Conservation (phyloP, 805 yeast species). For the Candida nitratophila region DNA sequence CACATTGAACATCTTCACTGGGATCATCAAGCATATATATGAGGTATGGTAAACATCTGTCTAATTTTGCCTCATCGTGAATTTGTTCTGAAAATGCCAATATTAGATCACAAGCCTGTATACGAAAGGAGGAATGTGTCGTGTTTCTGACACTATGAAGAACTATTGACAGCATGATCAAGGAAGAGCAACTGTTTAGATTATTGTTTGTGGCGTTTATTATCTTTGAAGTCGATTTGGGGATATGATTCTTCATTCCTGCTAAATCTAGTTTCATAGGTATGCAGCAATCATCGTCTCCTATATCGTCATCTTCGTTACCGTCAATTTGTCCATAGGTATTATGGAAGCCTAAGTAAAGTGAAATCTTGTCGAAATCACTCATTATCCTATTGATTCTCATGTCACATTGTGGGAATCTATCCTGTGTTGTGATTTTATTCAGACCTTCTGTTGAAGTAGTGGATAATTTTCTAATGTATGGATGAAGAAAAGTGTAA, state of each 20-base stretch:
- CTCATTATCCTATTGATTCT: constrained; percentile 53
- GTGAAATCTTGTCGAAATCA: constrained; percentile 47
- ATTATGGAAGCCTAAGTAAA: constrained; percentile 30
- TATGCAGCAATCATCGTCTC: constrained; percentile 15
- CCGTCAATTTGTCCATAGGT: no score
- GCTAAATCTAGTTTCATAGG: constrained; percentile 43
- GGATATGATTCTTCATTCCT: constrained; percentile 42
- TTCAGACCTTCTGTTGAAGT: not conserved
- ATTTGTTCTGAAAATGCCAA: constrained; percentile 69
- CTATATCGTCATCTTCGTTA: no score
- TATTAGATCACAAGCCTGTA: constrained; percentile 70
- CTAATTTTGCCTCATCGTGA: constrained; percentile 78
- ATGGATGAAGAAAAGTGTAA: constrained; percentile 63
- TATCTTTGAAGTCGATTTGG: constrained; percentile 29
- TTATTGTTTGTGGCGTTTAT: constrained; percentile 11
- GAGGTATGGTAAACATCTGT: constrained; percentile 77
- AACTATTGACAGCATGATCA: constrained; percentile 51
- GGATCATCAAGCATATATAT: constrained; percentile 66
- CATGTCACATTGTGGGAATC: constrained; percentile 39
- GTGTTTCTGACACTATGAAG: constrained; percentile 58
- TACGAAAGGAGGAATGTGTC: constrained; percentile 48
- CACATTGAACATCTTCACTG: constrained; percentile 55
- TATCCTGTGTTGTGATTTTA: constrained; percentile 10
- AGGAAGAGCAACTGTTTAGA: constrained; percentile 36
- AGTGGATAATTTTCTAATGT: constrained; percentile 38